Evolutionary conservation across 306 rosid species (phyloP), one percentile per base, ranked within the genome.

Genomic region (Cucurbita argyrosperma): DNA sequence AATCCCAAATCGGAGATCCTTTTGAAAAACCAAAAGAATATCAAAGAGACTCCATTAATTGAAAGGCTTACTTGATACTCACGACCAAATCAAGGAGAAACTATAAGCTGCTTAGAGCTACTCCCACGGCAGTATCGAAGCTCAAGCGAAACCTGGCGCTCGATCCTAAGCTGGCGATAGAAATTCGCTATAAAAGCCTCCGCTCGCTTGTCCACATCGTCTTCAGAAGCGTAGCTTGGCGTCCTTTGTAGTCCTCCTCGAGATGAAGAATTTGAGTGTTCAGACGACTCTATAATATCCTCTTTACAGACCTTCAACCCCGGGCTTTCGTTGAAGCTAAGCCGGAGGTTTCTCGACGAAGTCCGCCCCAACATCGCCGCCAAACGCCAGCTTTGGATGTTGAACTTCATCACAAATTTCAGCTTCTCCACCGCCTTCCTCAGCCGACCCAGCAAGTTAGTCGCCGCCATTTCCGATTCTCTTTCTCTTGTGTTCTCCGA

Each of bases 101-200:
- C 30, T 0, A 57, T 21, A 5, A 57, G 64, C 0, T 26, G 8
- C 0, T 61, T 38, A 59, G 71, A 88, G 80, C 90, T 84, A 68
- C 72, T 77, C 46, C 64, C 85, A 21, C 80, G 72, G 55, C 80
- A 10, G 62, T 89, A 89, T 1, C 84, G 86, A 8, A 94, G 86
- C 81, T 94, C 83, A 62, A 91, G 75, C 0, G 95, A 90, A 19
- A 89, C 76, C 67, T 94, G 99, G 21, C 97, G 82, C 69, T 94
- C 99, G 15, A 94, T 71, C 71, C 13, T 81, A 85, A 94, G 96
- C 62, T 88, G 96, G 1, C 78, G 80, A 37, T 88, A 79, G 80
- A 94, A 94, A 58, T 88, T 94, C 26, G 80, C 67, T 1, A 91
- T 94, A 51, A 94, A 94, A 75, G 77, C 79, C 54, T 94, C 99